phyloP scores from a whole-genome alignment of 2,329 filamentous ascomycete species.

The Monosporascus sp. region DNA sequence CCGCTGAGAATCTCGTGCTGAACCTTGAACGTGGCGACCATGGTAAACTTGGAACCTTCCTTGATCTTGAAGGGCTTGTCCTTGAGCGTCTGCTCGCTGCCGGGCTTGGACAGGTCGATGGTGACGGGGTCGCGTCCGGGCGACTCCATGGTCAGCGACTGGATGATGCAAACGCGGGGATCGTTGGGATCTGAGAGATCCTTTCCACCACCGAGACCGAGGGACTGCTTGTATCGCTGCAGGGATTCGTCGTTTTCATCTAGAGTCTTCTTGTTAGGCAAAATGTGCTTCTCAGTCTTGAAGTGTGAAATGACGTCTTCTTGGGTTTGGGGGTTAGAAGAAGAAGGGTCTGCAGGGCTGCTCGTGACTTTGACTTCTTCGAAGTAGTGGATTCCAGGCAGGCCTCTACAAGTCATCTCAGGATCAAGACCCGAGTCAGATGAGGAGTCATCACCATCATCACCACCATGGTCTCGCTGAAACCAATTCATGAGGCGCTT shows the following conservation, averaged over 20 bases:
- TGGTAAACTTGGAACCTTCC: constrained; percentile 88
- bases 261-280: constrained; percentile 23
- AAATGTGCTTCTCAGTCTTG: constrained; percentile 2
- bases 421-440: constrained; percentile 17
- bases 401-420: constrained; percentile 20
- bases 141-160: constrained; percentile 82
- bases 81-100: constrained; percentile 73
- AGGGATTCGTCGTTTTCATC: constrained; percentile 82
- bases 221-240: constrained; percentile 94
- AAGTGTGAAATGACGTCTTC: constrained; percentile 3
- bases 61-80: constrained; percentile 96
- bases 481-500: constrained; percentile 9
- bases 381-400: constrained; percentile 6
- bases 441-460: constrained; percentile 7
- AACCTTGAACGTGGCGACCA: constrained; percentile 91
- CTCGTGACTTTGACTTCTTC: constrained; percentile 1
- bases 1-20: constrained; percentile 95
- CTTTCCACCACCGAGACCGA: constrained; percentile 74
- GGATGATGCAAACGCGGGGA: constrained; percentile 86
- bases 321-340: neutral
- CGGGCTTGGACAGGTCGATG: constrained; percentile 75
- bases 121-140: constrained; percentile 78
- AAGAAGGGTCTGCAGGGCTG: neutral
- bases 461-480: constrained; percentile 4
- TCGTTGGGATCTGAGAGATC: constrained; percentile 74